Conservation (phyloP, 2,329 filamentous ascomycete species). For the Colletotrichum limetticola region DNA sequence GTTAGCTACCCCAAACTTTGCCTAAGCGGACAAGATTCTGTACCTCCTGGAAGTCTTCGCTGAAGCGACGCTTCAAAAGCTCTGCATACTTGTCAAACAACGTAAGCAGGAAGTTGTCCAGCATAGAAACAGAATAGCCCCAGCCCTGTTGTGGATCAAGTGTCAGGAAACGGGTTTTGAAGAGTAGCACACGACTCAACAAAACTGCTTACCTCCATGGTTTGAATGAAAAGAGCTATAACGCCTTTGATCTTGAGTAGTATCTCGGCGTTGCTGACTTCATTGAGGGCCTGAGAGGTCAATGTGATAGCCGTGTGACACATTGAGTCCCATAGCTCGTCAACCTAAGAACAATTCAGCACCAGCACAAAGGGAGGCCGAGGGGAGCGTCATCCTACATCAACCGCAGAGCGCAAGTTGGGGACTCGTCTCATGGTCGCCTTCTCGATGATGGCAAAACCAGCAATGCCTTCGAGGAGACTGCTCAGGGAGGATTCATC, state of each 20-base stretch:
- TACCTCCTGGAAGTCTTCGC: conserved; percentile 94
- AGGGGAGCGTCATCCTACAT: conserved; percentile 66
- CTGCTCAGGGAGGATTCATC: conserved; percentile 89
- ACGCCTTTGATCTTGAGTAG: conserved; percentile 95
- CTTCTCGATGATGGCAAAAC: conserved; percentile 96
- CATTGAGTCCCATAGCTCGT: conserved; percentile 98
- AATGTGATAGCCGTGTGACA: conserved; percentile 87
- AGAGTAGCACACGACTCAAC: neutral
- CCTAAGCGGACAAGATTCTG: conserved; percentile 18
- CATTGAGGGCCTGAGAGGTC: conserved; percentile 81
- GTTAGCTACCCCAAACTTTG: conserved; percentile 31
- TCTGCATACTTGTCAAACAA: conserved; percentile 96
- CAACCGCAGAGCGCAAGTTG: conserved; percentile 82
- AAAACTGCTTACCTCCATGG: conserved; percentile 80
- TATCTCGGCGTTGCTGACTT: conserved; percentile 88
- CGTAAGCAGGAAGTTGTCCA: conserved; percentile 87
- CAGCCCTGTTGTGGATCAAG: conserved; percentile 70
- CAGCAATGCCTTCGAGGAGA: conserved; percentile 91
- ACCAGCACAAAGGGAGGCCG: neutral
- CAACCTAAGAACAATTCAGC: conserved; percentile 68
- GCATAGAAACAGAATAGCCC: conserved; percentile 84
- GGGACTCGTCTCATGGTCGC: conserved; percentile 90
- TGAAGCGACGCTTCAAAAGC: conserved; percentile 89
- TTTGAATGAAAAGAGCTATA: conserved; percentile 94
- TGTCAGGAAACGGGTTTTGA: neutral